These are phyloP conservation scores for Manihot esculenta DNA, from an alignment of 441 rosid genomes.

Conservation along the genomic window DNA sequence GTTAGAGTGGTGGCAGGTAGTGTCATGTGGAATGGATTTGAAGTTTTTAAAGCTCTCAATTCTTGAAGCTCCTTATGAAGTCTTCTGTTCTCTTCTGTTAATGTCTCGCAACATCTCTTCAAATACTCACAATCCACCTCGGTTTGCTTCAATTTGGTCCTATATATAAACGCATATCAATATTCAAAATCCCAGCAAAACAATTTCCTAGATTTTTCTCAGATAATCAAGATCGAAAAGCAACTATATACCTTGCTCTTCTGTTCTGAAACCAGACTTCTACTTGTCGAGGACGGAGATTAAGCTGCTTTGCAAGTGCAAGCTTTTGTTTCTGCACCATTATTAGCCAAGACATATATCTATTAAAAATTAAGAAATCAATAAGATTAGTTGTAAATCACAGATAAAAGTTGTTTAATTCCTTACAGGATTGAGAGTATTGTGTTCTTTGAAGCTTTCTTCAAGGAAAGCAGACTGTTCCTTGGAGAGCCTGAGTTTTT, in stretches of 20 bases:
- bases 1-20: conserved; percentile 93
- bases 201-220: not conserved
- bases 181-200: not conserved
- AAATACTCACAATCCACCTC: conserved; percentile 92
- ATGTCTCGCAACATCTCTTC: conserved; percentile 79
- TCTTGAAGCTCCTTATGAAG: conserved; percentile 84
- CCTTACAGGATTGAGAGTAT: conserved; percentile 83
- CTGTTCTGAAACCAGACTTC: conserved; percentile 98
- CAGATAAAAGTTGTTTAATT: not conserved
- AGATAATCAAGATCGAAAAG: not conserved
- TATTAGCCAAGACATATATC: not conserved
- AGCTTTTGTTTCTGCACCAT: conserved; percentile 75
- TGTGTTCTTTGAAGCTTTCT: conserved; percentile 91
- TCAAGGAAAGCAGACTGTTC: conserved; percentile 94
- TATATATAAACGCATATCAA: conserved; percentile 10
- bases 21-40: conserved; percentile 79
- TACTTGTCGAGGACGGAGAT: conserved; percentile 91
- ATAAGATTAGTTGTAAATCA: not conserved
- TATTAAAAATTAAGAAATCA: not conserved
- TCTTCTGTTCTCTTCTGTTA: conserved; percentile 88
- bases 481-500: conserved; percentile 89
- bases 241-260: conserved; percentile 66
- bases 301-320: conserved; percentile 78
- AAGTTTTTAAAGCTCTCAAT: conserved; percentile 72
- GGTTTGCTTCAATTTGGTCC: conserved; percentile 95